Evolutionary conservation across 2,329 filamentous ascomycete species (phyloP).

Genomic region (Claviceps maximensis): DNA sequence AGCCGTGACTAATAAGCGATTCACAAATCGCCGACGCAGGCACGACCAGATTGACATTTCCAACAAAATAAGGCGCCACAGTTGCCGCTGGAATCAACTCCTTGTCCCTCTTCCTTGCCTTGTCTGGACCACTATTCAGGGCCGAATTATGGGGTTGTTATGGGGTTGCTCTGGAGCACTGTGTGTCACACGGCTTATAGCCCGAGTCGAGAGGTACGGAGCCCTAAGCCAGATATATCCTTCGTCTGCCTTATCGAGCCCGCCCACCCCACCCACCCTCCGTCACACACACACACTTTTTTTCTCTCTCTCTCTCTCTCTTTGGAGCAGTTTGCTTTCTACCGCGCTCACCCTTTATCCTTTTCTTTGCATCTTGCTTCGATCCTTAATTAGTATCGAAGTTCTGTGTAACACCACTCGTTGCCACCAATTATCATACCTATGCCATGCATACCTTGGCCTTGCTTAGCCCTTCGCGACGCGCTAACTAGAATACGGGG

Average conservation of each 20-base stretch:
- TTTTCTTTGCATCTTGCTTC: background rate
- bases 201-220: slow-evolving; percentile 3
- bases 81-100: background rate
- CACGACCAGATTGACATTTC: background rate
- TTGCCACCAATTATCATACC: background rate
- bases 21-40: background rate
- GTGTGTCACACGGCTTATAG: slow-evolving; percentile 6
- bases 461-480: background rate
- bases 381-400: background rate
- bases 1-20: background rate
- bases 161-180: slow-evolving; percentile 2
- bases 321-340: background rate
- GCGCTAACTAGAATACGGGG: background rate
- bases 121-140: background rate
- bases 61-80: slow-evolving; percentile 2
- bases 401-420: background rate
- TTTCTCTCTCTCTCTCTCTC: too few species aligned
- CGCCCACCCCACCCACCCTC: too few species aligned
- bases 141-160: background rate
- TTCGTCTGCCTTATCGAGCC: background rate
- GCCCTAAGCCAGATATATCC: too few species aligned
- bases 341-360: background rate
- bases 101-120: background rate
- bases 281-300: too few species aligned
- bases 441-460: background rate